These are phyloP conservation scores for Sporisorium scitamineum DNA, from an alignment of 1,284 basidiomycete species.

Conservation along the genomic window DNA sequence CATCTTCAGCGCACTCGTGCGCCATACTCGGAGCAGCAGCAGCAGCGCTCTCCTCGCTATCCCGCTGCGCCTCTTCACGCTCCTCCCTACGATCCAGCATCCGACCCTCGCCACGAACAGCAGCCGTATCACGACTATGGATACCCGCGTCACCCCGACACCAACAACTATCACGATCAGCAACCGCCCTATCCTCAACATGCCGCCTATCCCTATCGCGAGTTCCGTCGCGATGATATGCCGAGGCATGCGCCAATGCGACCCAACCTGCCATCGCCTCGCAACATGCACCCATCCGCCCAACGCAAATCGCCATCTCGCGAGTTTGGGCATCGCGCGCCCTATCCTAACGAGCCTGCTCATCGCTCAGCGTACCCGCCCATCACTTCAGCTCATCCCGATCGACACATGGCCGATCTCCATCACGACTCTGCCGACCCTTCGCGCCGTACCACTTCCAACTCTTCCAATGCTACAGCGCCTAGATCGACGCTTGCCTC, in stretches of 20 bases:
- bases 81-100: not conserved
- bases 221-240: slow-evolving; percentile 8
- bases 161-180: not conserved
- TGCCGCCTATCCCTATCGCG: not conserved
- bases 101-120: slow-evolving; percentile 11
- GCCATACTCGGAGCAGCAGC: slow-evolving; percentile 8
- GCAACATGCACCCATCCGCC: not conserved
- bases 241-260: not conserved
- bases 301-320: slow-evolving; percentile 8
- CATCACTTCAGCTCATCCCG: not conserved
- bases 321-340: slow-evolving; percentile 3
- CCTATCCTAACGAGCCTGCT: slow-evolving; percentile 1
- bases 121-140: not conserved
- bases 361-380: slow-evolving; percentile 7
- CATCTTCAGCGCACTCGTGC: slow-evolving; percentile 6
- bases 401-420: not conserved
- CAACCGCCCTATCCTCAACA: slow-evolving; percentile 10
- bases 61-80: slow-evolving; percentile 1
- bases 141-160: not conserved
- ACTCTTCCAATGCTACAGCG: not conserved
- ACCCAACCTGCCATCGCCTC: slow-evolving; percentile 11
- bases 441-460: not conserved
- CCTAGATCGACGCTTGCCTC: slow-evolving; percentile 1
- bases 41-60: slow-evolving; percentile 8
- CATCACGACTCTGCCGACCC: not conserved